These are phyloP conservation scores for Boletus semigastroideus DNA, from an alignment of 1,284 basidiomycete genomes.

Conservation along the genomic window DNA sequence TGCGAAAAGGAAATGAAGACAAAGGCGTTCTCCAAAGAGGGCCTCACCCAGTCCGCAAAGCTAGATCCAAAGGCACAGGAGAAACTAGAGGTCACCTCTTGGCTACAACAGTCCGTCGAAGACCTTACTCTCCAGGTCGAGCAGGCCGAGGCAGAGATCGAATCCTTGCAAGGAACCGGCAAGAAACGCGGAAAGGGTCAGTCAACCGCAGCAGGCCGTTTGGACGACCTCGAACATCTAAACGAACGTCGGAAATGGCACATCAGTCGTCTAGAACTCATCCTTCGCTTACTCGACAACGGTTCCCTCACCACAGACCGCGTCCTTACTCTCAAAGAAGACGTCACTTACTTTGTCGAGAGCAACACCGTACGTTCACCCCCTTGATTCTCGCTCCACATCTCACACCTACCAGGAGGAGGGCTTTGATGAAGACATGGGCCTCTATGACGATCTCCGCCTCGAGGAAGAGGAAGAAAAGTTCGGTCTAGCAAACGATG, in stretches of 20 bases:
- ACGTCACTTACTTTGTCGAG: constrained; percentile 96
- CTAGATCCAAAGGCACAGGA: constrained; percentile 97
- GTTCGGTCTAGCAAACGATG: constrained; percentile 74
- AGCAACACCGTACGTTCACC: constrained; percentile 79
- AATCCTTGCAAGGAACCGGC: constrained; percentile 79
- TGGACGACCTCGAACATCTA: constrained; percentile 82
- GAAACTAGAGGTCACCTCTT: constrained; percentile 87
- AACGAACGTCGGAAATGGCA: constrained; percentile 98
- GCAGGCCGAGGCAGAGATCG: constrained; percentile 93
- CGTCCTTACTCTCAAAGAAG: constrained; percentile 86
- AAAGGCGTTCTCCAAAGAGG: constrained; percentile 99
- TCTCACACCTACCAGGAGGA: constrained; percentile 70
- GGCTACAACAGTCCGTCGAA: constrained; percentile 88
- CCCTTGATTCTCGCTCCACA: constrained; percentile 9
- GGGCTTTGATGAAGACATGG: constrained; percentile 96
- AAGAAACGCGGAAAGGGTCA: constrained; percentile 80
- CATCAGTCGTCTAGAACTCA: constrained; percentile 89
- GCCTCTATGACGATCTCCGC: constrained; percentile 97
- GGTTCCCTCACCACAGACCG: constrained; percentile 85
- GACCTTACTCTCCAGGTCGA: constrained; percentile 94
- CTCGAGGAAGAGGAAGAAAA: constrained; percentile 97
- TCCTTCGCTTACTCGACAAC: constrained; percentile 93
- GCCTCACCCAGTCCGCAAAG: constrained; percentile 90
- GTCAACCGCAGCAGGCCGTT: constrained; percentile 64
- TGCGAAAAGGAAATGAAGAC: constrained; percentile 99